Base-by-base conservation (phyloP, 2,329 filamentous ascomycete genomes). In the Coccinonectria pachysandricola region DNA sequence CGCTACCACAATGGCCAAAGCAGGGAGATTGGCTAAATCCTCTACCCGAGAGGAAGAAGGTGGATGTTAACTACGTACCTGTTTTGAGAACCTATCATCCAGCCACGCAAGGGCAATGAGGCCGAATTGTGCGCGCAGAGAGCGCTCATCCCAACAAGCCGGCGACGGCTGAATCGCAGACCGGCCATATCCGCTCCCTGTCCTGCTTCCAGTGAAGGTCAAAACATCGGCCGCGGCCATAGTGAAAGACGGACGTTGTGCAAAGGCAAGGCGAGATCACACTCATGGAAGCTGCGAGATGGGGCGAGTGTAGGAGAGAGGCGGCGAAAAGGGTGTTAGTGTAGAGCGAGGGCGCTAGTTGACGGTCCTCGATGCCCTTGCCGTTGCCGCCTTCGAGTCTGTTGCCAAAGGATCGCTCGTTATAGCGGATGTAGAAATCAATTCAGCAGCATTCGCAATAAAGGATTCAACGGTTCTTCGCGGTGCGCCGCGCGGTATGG, bases 151-250 rank as follows among this genome's bases (percentile, higher is more conserved):
- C 45, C 40, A 43, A 30, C 27, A 34, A 47, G 26, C 40, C 34
- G 31, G 36, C 46, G 41, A 53, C 48, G 33, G 43, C 35, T 23
- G 50, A 44, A 36, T 50, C 38, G 48, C 45, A 44, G 40, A 42
- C 45, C 40, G 58, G 37, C 52, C 54, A 57, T 46, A 53, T 42
- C 34, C 50, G 50, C 45, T 55, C 57, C 43, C 54, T 54, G 46
- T 53, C 56, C 52, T 60, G 52, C 46, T 51, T 49, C 50, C 56
- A 52, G 49, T 56, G 41, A 53, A 55, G 37, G 50, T 49, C 52
- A 61, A 47, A 55, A 68, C 56, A 42, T 58, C 56, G 56, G 58
- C 59, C 50, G 64, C 54, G 53, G 68, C 67, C 68, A 73, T 73
- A 50, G 46, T 67, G 62, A 52, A 52, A 58, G 53, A 57, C 53